Evolutionary conservation across 768 basidiomycete genomes (phyloP).

Genomic region (Agaricus sinodeliciosus): DNA sequence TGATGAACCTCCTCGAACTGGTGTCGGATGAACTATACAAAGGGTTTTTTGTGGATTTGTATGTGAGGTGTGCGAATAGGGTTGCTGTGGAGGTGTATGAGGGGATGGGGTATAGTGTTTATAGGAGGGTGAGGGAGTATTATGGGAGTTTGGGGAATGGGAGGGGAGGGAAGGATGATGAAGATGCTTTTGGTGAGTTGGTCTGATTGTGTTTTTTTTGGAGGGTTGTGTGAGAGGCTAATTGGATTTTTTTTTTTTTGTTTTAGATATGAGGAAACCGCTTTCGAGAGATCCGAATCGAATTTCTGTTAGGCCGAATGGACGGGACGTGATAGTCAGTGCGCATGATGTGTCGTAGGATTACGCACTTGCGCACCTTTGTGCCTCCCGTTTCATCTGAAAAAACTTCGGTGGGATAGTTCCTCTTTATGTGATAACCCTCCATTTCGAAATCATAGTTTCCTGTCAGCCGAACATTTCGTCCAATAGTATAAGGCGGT

Average conservation of each 20-base stretch:
- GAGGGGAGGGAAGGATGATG: conserved; percentile 73
- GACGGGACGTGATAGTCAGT: conserved; percentile 65
- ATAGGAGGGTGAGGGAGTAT: conserved; percentile 84
- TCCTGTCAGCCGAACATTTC: no score
- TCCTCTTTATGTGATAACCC: no score
- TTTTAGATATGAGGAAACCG: conserved; percentile 67
- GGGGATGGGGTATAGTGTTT: conserved; percentile 88
- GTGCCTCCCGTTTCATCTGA: no score
- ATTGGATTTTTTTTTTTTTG: background rate
- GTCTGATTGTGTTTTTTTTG: conserved; percentile 3
- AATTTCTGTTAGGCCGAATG: conserved; percentile 65
- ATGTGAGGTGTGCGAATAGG: conserved; percentile 82
- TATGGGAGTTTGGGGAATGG: conserved; percentile 75
- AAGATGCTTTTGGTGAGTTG: conserved; percentile 86
- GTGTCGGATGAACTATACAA: conserved; percentile 77
- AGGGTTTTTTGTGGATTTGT: conserved; percentile 92
- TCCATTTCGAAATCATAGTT: no score
- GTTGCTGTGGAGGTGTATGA: conserved; percentile 92
- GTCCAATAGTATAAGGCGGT: no score
- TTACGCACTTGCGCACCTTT: background rate
- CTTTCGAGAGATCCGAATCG: conserved; percentile 52
- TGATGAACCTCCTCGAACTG: conserved; percentile 83
- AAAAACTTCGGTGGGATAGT: no score
- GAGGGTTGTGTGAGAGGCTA: background rate
- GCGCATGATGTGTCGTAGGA: conserved; percentile 49